Percentiles rank a stretch among this genome's conserved stretches.
Conservation (phyloP, 1,139 yeast species). For the Saccharomyces hybrid region DNA sequence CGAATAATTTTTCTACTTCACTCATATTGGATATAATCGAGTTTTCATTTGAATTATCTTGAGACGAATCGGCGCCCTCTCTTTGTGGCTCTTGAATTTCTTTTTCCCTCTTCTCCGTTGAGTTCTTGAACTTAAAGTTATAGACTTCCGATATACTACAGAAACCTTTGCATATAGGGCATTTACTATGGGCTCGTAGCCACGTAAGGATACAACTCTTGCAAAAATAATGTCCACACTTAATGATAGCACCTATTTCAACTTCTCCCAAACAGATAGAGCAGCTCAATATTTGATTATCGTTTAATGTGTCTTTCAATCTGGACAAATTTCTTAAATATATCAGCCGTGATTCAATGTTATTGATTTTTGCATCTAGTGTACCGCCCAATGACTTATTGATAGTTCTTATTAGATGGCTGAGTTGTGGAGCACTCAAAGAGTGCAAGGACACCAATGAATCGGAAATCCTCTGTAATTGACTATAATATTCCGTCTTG, state of each 20-base stretch:
- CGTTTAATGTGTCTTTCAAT: conserved; percentile 22
- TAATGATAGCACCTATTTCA: conserved; percentile 67
- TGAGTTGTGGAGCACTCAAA: conserved; percentile 15
- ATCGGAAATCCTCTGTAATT: conserved; percentile 80
- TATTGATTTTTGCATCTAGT: conserved; percentile 30
- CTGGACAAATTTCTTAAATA: conserved; percentile 49
- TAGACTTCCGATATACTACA: conserved; percentile 41
- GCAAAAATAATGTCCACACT: conserved; percentile 89
- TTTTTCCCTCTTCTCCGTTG: conserved; percentile 9
- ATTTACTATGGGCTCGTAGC: conserved; percentile 47
- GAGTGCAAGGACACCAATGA: conserved; percentile 40
- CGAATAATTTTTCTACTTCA: conserved; percentile 1
- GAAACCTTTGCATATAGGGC: conserved; percentile 78
- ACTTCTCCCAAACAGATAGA: conserved; percentile 70
- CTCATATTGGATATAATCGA: not conserved
- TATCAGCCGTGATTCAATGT: conserved; percentile 47
- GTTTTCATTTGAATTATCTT: not conserved
- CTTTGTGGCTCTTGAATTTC: conserved; percentile 8
- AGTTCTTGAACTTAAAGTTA: conserved; percentile 24
- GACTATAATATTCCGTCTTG: conserved; percentile 72
- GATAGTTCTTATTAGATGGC: conserved; percentile 25
- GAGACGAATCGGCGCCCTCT: not conserved
- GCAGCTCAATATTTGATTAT: conserved; percentile 40
- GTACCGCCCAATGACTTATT: conserved; percentile 6
- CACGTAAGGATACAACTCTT: conserved; percentile 68